phyloP scores from a whole-genome alignment of 345 rosid species.

The Euphorbia peplus region DNA sequence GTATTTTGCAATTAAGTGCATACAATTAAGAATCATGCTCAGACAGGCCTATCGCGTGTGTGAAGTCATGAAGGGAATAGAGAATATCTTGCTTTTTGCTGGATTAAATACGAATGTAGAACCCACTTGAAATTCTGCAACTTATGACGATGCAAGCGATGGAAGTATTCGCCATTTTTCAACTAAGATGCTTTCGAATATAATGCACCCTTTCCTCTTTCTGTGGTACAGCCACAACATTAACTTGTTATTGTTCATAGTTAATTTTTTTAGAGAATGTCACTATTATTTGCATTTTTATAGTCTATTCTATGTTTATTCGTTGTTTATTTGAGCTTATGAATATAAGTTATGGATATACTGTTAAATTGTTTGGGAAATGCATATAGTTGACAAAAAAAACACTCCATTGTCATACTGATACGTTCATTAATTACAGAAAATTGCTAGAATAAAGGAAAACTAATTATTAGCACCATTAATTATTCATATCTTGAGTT shows the following conservation, averaged over 20 bases:
- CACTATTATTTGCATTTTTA: too few relatives aligned
- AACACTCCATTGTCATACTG: too few relatives aligned
- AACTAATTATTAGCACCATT: too few relatives aligned
- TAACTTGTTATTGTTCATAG: neutral
- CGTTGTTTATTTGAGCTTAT: too few relatives aligned
- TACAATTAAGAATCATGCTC: conserved; percentile 21
- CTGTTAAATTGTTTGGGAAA: too few relatives aligned
- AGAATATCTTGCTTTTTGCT: conserved; percentile 28
- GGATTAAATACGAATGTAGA: conserved; percentile 31
- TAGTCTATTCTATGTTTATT: too few relatives aligned
- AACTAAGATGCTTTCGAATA: conserved; percentile 19
- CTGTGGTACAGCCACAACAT: conserved; percentile 17
- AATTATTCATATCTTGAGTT: too few relatives aligned
- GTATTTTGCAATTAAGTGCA: conserved; percentile 25
- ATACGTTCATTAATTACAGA: too few relatives aligned
- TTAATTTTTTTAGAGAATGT: too few relatives aligned
- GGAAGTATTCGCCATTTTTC: conserved; percentile 16
- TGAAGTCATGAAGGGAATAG: conserved; percentile 30
- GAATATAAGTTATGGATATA: too few relatives aligned
- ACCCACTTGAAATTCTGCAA: conserved; percentile 17
- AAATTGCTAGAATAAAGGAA: too few relatives aligned
- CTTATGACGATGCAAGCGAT: conserved; percentile 18
- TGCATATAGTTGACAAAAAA: too few relatives aligned
- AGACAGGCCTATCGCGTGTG: conserved; percentile 31
- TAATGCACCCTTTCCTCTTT: conserved; percentile 15